Conservation (phyloP, 2,329 filamentous ascomycete genomes). For the Penicillium sclerotiorum region DNA sequence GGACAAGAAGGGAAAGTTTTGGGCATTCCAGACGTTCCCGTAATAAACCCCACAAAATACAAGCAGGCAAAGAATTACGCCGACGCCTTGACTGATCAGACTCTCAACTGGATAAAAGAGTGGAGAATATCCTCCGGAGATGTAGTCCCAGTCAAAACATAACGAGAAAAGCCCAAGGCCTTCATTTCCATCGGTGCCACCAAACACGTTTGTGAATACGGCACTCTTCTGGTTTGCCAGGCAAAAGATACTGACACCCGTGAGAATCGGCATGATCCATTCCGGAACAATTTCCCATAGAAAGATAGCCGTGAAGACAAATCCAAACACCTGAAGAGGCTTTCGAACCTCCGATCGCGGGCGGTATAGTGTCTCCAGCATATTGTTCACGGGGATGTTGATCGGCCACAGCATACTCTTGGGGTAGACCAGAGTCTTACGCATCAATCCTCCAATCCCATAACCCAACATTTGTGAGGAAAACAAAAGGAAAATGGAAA, state of each 20-base stretch:
- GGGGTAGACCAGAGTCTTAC: constrained; percentile 51
- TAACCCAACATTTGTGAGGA: constrained; percentile 56
- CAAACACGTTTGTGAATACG: constrained; percentile 54
- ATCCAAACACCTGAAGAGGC: constrained; percentile 31
- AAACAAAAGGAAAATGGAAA: constrained; percentile 49
- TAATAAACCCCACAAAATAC: constrained; percentile 48
- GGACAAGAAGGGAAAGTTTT: constrained; percentile 48
- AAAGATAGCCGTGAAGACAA: constrained; percentile 40
- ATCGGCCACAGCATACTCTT: constrained; percentile 54
- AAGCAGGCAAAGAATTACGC: constrained; percentile 40
- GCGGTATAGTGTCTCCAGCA: constrained; percentile 45
- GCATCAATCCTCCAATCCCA: constrained; percentile 52
- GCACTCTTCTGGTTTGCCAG: constrained; percentile 47
- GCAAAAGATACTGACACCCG: constrained; percentile 49
- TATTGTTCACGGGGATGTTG: constrained; percentile 38
- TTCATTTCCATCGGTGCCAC: constrained; percentile 52
- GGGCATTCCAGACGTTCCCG: constrained; percentile 42
- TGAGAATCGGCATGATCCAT: constrained; percentile 37
- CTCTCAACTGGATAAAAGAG: constrained; percentile 45
- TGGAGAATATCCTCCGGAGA: constrained; percentile 36
- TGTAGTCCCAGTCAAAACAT: constrained; percentile 50
- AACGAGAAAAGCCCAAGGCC: constrained; percentile 41
- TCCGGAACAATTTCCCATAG: constrained; percentile 53
- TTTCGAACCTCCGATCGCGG: constrained; percentile 41
- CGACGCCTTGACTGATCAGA: constrained; percentile 43